Evolutionary conservation across 1,284 basidiomycete genomes (phyloP).

Genomic region (Irpex rosettiformis): DNA sequence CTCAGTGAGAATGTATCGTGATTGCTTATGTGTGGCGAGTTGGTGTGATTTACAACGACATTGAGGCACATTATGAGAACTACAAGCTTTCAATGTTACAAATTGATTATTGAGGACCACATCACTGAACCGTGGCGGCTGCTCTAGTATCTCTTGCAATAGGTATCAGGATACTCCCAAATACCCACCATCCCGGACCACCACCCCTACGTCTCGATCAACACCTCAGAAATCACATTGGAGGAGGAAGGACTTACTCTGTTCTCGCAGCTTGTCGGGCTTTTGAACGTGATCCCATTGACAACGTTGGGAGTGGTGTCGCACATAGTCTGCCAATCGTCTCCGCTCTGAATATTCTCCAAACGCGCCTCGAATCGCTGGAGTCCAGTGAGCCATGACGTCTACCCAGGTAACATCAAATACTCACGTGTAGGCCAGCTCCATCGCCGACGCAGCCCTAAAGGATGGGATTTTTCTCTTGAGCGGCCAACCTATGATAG

Average conservation of each 20-base stretch:
- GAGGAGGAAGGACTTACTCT: not conserved
- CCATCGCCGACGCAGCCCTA: conserved; percentile 14
- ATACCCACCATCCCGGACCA: conserved; percentile 18
- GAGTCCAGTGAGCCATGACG: not conserved
- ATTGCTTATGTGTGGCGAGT: too few relatives aligned
- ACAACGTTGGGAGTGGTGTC: not conserved
- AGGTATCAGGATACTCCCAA: conserved; percentile 7
- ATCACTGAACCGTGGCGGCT: too few relatives aligned
- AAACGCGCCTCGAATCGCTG: not conserved
- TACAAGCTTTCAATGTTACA: too few relatives aligned
- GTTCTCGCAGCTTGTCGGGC: conserved; percentile 2
- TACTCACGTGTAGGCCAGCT: conserved; percentile 2
- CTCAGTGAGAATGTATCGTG: too few relatives aligned
- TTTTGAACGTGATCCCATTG: not conserved
- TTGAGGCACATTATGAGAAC: too few relatives aligned
- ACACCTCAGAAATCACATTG: not conserved
- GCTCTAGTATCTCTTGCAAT: conserved; percentile 2
- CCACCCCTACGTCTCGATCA: not conserved
- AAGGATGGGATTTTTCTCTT: too few relatives aligned
- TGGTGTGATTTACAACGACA: too few relatives aligned
- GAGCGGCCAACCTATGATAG: not conserved
- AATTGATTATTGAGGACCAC: too few relatives aligned
- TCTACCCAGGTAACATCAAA: not conserved
- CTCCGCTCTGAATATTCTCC: not conserved
- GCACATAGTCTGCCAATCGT: not conserved